phyloP scores from a whole-genome alignment of 164 flowering plant genomes.

The Houttuynia cordata region DNA sequence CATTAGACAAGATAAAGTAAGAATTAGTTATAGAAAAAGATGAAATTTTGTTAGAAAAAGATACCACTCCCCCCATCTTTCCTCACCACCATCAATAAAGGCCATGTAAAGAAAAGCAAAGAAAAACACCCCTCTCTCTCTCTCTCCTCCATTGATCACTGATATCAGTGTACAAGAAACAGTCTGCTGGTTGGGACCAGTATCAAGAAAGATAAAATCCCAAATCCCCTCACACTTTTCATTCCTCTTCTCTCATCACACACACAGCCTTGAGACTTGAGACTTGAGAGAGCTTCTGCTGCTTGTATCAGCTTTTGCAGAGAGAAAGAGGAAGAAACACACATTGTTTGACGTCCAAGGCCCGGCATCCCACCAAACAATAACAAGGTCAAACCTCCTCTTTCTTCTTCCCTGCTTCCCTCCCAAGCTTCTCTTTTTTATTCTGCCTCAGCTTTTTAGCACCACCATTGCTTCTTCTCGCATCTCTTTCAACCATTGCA shows the following conservation, averaged over 20 bases:
- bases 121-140: neutral
- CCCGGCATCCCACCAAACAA: slow-evolving; percentile 21
- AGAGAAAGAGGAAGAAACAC: slow-evolving; percentile 11
- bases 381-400: slow-evolving; percentile 8
- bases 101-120: no score
- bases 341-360: slow-evolving; percentile 37
- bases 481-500: slow-evolving; percentile 1
- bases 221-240: neutral
- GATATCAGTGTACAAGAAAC: slow-evolving; percentile 7
- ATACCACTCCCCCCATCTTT: slow-evolving; percentile 1
- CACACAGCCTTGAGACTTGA: no score
- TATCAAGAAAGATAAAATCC: slow-evolving; percentile 8
- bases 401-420: slow-evolving; percentile 13
- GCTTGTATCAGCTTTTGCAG: neutral
- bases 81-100: neutral
- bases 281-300: no score
- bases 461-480: neutral
- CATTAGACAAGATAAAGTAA: neutral
- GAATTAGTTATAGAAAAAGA: no score
- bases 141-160: slow-evolving; percentile 3
- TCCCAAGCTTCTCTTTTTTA: slow-evolving; percentile 12
- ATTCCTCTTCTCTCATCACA: neutral
- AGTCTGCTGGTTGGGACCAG: slow-evolving; percentile 2
- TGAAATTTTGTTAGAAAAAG: no score
- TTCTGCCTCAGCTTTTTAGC: no score